These are phyloP conservation scores for Cladosporium sp. DNA, from an alignment of 2,329 filamentous ascomycete species.

Conservation along the genomic window DNA sequence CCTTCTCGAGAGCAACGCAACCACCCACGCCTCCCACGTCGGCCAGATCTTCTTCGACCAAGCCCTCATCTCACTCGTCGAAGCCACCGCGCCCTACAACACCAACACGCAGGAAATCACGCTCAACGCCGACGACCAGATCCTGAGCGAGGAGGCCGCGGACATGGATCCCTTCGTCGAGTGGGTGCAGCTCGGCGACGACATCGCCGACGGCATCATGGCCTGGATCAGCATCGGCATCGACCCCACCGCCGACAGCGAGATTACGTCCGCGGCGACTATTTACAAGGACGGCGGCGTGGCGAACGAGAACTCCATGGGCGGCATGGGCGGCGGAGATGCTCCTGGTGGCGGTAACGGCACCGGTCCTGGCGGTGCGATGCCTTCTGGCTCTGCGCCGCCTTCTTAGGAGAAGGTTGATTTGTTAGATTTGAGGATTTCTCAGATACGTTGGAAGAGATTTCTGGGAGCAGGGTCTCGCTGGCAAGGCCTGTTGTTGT, in stretches of 20 bases:
- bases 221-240: constrained; percentile 56
- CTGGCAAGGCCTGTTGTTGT: background rate
- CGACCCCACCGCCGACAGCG: constrained; percentile 35
- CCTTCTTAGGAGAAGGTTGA: background rate
- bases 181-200: constrained; percentile 57
- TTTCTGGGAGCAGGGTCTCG: background rate
- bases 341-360: background rate
- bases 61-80: constrained; percentile 54
- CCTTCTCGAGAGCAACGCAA: constrained; percentile 55
- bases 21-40: constrained; percentile 54
- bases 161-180: constrained; percentile 57
- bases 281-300: constrained; percentile 28
- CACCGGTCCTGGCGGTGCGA: background rate
- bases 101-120: constrained; percentile 46
- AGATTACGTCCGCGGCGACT: constrained; percentile 24
- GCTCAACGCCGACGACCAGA: constrained; percentile 51
- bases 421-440: background rate
- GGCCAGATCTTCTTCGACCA: constrained; percentile 66
- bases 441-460: background rate
- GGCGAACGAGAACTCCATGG: constrained; percentile 24
- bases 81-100: constrained; percentile 47
- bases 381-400: background rate
- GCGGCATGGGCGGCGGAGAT: constrained; percentile 21
- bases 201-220: constrained; percentile 51
- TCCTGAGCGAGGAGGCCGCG: constrained; percentile 48